phyloP scores from a whole-genome alignment of 2,329 filamentous ascomycete species.

The Delphinella strobiligena region DNA sequence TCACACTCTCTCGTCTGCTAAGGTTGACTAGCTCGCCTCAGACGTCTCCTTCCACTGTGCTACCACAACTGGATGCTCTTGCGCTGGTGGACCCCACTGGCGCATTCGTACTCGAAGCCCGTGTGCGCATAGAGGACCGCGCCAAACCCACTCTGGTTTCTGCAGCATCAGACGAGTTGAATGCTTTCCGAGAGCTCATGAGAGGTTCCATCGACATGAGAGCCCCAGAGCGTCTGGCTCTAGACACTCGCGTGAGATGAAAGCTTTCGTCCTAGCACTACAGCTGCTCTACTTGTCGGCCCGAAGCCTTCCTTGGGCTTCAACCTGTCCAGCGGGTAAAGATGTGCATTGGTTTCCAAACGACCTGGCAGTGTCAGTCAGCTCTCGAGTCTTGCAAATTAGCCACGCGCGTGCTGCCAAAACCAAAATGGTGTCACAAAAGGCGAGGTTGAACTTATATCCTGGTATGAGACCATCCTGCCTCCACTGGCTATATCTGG shows the following conservation, averaged over 20 bases:
- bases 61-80: constrained; percentile 35
- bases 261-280: background rate
- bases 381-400: too few relatives aligned
- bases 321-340: too few relatives aligned
- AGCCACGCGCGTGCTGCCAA: too few relatives aligned
- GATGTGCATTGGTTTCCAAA: too few relatives aligned
- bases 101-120: constrained; percentile 46
- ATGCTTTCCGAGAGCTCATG: constrained; percentile 42
- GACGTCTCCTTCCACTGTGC: constrained; percentile 20
- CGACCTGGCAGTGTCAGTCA: too few relatives aligned
- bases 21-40: constrained; percentile 23
- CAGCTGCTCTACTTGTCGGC: background rate
- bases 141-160: constrained; percentile 42
- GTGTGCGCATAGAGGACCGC: constrained; percentile 44
- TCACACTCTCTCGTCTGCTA: constrained; percentile 45
- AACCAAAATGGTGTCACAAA: too few relatives aligned
- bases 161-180: constrained; percentile 41
- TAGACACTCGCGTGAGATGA: constrained; percentile 49
- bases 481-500: too few relatives aligned
- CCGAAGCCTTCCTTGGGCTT: too few relatives aligned
- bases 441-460: too few relatives aligned
- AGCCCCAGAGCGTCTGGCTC: constrained; percentile 44
- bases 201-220: constrained; percentile 45
- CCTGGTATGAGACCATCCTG: too few relatives aligned
- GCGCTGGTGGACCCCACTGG: constrained; percentile 43